Evolutionary conservation across 2,329 filamentous ascomycete genomes (phyloP), one percentile per base, ranked within the genome.

Genomic region (Microdochium trichocladiopsis): DNA sequence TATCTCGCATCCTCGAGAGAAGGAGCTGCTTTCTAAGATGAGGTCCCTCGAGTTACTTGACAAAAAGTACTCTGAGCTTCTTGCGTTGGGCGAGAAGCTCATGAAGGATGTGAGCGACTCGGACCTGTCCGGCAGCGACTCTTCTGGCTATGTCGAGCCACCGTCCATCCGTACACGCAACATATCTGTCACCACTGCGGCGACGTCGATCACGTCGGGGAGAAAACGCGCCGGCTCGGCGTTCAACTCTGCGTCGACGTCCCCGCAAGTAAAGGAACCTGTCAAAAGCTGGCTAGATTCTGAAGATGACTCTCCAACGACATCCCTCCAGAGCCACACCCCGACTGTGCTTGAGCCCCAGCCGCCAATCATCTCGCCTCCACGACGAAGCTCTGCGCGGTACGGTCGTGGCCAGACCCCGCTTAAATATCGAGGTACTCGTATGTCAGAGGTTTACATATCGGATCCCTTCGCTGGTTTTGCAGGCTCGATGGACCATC

Each of bases 171-270:
- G 64, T 9, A 64, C 60, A 28, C 62, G 67, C 37, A 65, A 69
- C 25, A 67, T 65, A 47, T 75, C 72, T 0, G 63, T 73, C 48
- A 57, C 64, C 33, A 74, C 73, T 2, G 58, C 67, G 24, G 69
- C 69, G 28, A 74, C 73, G 3, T 72, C 71, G 21, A 58, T 73
- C 28, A 67, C 67, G 4, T 66, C 68, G 2, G 69, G 65, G 22
- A 66, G 63, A 49, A 58, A 62, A 25, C 61, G 63, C 2, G 51
- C 59, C 2, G 55, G 60, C 53, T 64, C 65, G 25, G 45, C 49
- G 56, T 10, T 56, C 56, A 23, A 58, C 60, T 54, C 53, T 45
- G 47, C 54, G 57, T 49, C 50, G 57, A 41, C 58, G 8, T 55
- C 57, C 16, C 54, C 56, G 18, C 51, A 59, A n/a, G 56, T 56